A percentile compares a stretch with the other conserved stretches of the same genome.
Conservation (phyloP, 2,329 filamentous ascomycete genomes). For the Pyrenophora teres region DNA sequence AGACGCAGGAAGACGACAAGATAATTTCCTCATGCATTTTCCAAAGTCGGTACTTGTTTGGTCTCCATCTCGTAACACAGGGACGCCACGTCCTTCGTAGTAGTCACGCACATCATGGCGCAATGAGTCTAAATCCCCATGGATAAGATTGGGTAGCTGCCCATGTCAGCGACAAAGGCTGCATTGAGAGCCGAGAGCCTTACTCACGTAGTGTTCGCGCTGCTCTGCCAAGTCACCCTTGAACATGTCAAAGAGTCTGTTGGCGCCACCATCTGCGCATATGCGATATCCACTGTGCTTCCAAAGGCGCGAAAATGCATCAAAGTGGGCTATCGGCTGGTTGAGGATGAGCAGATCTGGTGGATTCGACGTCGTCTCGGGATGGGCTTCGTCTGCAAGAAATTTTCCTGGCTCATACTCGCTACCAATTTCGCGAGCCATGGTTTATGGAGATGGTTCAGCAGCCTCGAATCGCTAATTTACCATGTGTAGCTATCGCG, state of each 20-base stretch:
- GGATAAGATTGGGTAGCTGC: conserved; percentile 64
- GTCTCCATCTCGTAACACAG: conserved; percentile 72
- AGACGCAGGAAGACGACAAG: conserved; percentile 44
- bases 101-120: conserved; percentile 64
- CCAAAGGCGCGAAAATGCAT: conserved; percentile 56
- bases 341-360: conserved; percentile 53
- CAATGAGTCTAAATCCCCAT: conserved; percentile 91
- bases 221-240: conserved; percentile 25
- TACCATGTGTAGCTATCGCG: not conserved
- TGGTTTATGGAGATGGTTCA: conserved; percentile 4
- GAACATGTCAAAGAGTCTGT: conserved; percentile 67
- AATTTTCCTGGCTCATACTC: conserved; percentile 35
- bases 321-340: conserved; percentile 52
- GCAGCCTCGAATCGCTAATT: not conserved
- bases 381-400: conserved; percentile 24
- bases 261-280: conserved; percentile 91
- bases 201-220: conserved; percentile 40
- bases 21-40: conserved; percentile 71
- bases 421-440: conserved; percentile 19
- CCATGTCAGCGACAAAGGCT: conserved; percentile 15
- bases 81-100: conserved; percentile 65
- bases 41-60: conserved; percentile 90
- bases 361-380: conserved; percentile 22
- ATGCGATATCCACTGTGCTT: conserved; percentile 66
- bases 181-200: not conserved